A percentile compares a stretch with the other conserved stretches of the same genome.
Conservation (phyloP, 1,284 basidiomycete genomes). For the Fomitopsis palustris region DNA sequence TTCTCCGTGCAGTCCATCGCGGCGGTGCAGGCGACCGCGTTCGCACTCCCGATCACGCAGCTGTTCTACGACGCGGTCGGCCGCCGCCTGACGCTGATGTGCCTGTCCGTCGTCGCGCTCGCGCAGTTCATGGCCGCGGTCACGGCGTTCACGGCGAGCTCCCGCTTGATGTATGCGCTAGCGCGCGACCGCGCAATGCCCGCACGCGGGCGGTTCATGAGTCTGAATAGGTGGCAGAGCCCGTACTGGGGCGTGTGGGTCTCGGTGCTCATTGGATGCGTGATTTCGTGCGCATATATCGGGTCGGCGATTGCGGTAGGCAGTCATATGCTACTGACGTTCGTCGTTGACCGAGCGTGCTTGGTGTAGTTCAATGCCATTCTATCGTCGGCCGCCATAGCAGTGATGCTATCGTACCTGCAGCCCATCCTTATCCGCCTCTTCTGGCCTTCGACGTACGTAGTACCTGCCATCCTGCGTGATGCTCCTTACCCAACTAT, state of each 20-base stretch:
- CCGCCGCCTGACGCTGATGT: slow-evolving; percentile 44
- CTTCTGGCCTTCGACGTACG: slow-evolving; percentile 53
- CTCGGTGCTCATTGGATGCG: slow-evolving; percentile 49
- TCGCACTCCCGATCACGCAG: slow-evolving; percentile 57
- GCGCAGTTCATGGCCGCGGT: slow-evolving; percentile 57
- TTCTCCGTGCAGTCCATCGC: slow-evolving; percentile 55
- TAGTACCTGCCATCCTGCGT: slow-evolving; percentile 3
- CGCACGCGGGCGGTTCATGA: slow-evolving; percentile 42
- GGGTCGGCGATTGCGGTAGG: slow-evolving; percentile 51
- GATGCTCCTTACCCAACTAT: neutral
- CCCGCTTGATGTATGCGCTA: slow-evolving; percentile 53
- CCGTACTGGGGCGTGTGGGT: slow-evolving; percentile 56
- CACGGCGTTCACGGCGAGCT: slow-evolving; percentile 60
- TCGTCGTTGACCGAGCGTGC: neutral
- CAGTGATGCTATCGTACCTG: slow-evolving; percentile 57
- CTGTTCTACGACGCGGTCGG: slow-evolving; percentile 56
- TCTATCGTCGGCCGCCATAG: slow-evolving; percentile 51
- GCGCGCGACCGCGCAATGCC: slow-evolving; percentile 53
- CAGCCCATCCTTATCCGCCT: slow-evolving; percentile 57
- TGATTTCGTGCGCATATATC: slow-evolving; percentile 57
- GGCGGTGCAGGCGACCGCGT: slow-evolving; percentile 44
- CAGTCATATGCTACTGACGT: neutral
- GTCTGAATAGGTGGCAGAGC: slow-evolving; percentile 50
- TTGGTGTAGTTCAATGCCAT: slow-evolving; percentile 49
- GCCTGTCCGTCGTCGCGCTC: slow-evolving; percentile 45